These are phyloP conservation scores for Coprinopsis cinerea DNA, from an alignment of 768 basidiomycete genomes.

Conservation along the genomic window DNA sequence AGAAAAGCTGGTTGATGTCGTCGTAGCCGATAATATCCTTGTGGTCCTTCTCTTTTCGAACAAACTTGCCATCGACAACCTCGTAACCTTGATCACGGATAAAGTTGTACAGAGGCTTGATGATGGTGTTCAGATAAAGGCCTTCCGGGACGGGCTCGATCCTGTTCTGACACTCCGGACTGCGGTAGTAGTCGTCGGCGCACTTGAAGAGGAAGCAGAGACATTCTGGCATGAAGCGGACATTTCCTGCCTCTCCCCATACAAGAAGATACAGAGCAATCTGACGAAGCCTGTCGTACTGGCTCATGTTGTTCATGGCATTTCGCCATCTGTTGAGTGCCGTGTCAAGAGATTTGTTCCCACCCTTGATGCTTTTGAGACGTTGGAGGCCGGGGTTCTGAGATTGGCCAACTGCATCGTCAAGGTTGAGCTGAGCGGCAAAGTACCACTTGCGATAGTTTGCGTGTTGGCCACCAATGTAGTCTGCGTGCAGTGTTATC, in stretches of 20 bases:
- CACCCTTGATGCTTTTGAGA: constrained; percentile 73
- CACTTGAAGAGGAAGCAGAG: constrained; percentile 99
- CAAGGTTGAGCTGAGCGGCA: constrained; percentile 97
- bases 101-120: constrained; percentile 94
- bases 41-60: constrained; percentile 91
- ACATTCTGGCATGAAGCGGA: constrained; percentile 94
- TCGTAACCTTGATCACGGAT: constrained; percentile 98
- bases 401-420: constrained; percentile 94
- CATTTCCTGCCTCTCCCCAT: constrained; percentile 98
- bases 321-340: constrained; percentile 94
- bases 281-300: constrained; percentile 96
- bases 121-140: constrained; percentile 82
- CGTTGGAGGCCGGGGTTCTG: constrained; percentile 92
- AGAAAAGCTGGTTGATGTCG: constrained; percentile 98
- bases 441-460: constrained; percentile 99
- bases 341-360: constrained; percentile 81
- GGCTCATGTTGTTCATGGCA: constrained; percentile 99
- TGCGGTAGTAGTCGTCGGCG: constrained; percentile 98
- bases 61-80: constrained; percentile 90
- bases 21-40: constrained; percentile 98
- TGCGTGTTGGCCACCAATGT: constrained; percentile 97
- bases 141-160: constrained; percentile 93
- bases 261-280: constrained; percentile 93
- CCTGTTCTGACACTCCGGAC: constrained; percentile 93
- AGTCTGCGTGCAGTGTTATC: constrained; percentile 95